These are phyloP conservation scores for Euphorbia peplus DNA, from an alignment of 345 rosid genomes.

Conservation along the genomic window DNA sequence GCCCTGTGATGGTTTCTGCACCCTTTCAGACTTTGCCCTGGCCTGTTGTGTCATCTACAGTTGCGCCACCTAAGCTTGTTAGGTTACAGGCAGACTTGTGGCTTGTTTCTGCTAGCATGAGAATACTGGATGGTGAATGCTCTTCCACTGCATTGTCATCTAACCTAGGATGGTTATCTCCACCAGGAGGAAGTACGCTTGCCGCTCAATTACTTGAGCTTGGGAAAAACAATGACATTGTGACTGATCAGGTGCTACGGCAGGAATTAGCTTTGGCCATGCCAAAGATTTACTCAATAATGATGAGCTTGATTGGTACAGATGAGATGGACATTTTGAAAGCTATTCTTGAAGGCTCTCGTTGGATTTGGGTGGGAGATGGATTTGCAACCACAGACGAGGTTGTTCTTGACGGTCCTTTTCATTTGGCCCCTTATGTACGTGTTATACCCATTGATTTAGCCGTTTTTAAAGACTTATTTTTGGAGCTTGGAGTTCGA, in stretches of 20 bases:
- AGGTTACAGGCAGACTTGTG: conserved; percentile 74
- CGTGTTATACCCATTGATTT: conserved; percentile 88
- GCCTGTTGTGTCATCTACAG: conserved; percentile 75
- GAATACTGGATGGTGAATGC: conserved; percentile 92
- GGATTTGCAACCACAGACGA: conserved; percentile 89
- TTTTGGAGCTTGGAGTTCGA: conserved; percentile 80
- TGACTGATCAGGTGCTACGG: conserved; percentile 68
- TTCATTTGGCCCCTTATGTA: conserved; percentile 88
- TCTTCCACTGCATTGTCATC: conserved; percentile 85
- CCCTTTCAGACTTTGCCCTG: conserved; percentile 84
- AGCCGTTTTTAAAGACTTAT: conserved; percentile 78
- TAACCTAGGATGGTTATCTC: conserved; percentile 86
- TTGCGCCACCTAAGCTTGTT: conserved; percentile 96
- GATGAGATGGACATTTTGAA: conserved; percentile 96
- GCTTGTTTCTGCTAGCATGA: conserved; percentile 95
- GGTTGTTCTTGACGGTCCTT: conserved; percentile 93
- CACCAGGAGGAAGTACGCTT: conserved; percentile 90
- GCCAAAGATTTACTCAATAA: conserved; percentile 83
- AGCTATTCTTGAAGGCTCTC: conserved; percentile 96
- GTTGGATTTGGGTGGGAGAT: conserved; percentile 99
- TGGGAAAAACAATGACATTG: conserved; percentile 85
- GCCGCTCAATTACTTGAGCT: conserved; percentile 98
- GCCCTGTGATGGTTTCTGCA: conserved; percentile 84
- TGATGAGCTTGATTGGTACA: conserved; percentile 62
- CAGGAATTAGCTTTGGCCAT: conserved; percentile 87